Evolutionary conservation across 306 rosid species (phyloP).

Genomic region (Citrullus mucosospermus): DNA sequence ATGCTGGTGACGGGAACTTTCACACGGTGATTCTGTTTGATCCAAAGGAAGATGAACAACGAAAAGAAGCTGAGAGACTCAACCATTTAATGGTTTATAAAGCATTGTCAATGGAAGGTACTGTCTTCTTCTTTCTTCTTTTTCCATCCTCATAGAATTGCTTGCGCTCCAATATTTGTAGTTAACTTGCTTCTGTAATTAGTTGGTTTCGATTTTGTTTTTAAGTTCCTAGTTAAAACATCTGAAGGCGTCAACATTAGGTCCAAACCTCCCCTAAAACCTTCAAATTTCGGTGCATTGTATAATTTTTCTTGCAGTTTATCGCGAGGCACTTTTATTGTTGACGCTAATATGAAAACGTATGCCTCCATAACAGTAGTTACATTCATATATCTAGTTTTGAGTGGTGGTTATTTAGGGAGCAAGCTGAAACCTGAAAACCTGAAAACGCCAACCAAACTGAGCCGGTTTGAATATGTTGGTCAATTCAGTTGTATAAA

Average conservation of each 20-base stretch:
- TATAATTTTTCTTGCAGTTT: too few species aligned
- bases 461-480: not conserved
- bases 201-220: not conserved
- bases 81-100: conserved; percentile 76
- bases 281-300: not conserved
- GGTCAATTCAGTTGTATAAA: not conserved
- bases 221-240: not conserved
- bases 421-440: not conserved
- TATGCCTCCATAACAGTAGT: not conserved
- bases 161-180: not conserved
- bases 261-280: not conserved
- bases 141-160: not conserved
- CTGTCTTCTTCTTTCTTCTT: not conserved
- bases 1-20: conserved; percentile 98
- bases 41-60: conserved; percentile 57
- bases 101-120: conserved; percentile 86
- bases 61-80: conserved; percentile 67
- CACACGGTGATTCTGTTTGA: conserved; percentile 70
- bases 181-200: not conserved
- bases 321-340: too few species aligned
- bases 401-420: not conserved
- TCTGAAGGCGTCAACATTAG: not conserved
- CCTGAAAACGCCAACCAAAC: not conserved
- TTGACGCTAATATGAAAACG: too few species aligned
- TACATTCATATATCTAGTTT: not conserved